phyloP scores from a whole-genome alignment of 257 asterid genomes.

The Prunella vulgaris region DNA sequence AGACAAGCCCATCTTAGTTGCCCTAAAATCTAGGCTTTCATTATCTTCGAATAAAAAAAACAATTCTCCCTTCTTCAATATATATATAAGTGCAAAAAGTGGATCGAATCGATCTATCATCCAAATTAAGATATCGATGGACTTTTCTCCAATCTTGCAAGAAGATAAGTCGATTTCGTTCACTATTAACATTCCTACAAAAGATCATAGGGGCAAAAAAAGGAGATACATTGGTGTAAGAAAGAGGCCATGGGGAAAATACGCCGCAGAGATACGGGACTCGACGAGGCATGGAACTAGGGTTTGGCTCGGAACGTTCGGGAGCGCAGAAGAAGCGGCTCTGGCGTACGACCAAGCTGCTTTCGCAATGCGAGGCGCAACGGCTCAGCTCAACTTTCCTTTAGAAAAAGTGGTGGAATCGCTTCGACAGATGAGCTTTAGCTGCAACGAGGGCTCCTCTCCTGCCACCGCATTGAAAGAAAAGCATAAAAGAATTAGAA shows the following conservation, averaged over 20 bases:
- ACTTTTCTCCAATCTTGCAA: background rate
- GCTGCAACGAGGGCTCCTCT: slow-evolving; percentile 34
- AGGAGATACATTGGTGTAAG: slow-evolving; percentile 19
- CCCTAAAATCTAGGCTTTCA: background rate
- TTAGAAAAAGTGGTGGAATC: slow-evolving; percentile 26
- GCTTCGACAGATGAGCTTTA: slow-evolving; percentile 29
- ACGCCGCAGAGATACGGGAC: slow-evolving; percentile 41
- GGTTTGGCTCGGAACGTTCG: slow-evolving; percentile 49
- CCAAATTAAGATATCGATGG: background rate
- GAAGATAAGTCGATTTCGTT: slow-evolving; percentile 4
- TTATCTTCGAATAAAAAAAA: background rate
- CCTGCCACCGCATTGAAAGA: slow-evolving; percentile 38
- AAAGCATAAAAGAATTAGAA: slow-evolving; percentile 18
- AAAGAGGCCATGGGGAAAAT: slow-evolving; percentile 41
- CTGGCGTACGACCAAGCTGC: slow-evolving; percentile 46
- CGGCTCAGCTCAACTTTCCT: slow-evolving; percentile 30
- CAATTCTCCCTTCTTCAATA: background rate
- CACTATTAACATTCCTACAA: background rate
- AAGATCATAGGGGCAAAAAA: background rate
- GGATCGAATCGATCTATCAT: no score
- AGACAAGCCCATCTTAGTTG: background rate
- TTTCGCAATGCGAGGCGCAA: slow-evolving; percentile 30
- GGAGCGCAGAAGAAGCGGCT: slow-evolving; percentile 38
- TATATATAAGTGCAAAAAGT: no score
- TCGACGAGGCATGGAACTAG: slow-evolving; percentile 36